A percentile compares a stretch with the other conserved stretches of the same genome.
Evolutionary conservation across 768 basidiomycete species (phyloP).

Genomic region (Leccinellum luteum): DNA sequence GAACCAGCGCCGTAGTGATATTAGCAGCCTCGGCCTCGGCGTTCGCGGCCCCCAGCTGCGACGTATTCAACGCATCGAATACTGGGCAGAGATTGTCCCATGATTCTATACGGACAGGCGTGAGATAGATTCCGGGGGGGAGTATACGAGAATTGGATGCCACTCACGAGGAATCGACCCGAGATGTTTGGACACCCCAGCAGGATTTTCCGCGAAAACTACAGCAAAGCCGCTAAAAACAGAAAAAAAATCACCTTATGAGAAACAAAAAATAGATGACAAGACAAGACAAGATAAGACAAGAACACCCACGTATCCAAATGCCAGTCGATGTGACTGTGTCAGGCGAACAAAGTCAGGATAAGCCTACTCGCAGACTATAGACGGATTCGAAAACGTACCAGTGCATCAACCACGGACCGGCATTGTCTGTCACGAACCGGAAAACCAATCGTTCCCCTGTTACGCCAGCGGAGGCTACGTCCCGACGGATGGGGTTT

Average conservation of each 20-base stretch:
- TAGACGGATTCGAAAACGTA: slow-evolving; percentile 5
- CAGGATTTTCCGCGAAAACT: slow-evolving; percentile 26
- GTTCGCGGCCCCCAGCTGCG: slow-evolving; percentile 20
- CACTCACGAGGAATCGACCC: slow-evolving; percentile 14
- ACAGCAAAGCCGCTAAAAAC: slow-evolving; percentile 25
- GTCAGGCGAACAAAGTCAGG: not conserved
- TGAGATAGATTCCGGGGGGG: not conserved
- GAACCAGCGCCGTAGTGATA: slow-evolving; percentile 18
- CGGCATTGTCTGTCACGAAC: not conserved
- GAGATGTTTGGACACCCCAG: slow-evolving; percentile 13
- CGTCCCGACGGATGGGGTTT: not conserved
- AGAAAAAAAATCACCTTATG: not conserved
- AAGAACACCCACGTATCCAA: slow-evolving; percentile 17
- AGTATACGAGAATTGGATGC: not conserved
- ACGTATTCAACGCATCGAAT: slow-evolving; percentile 14
- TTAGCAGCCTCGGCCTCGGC: slow-evolving; percentile 20
- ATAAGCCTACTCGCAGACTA: not conserved
- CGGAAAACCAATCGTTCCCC: not conserved
- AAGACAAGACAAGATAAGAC: not conserved
- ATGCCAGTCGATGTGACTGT: slow-evolving; percentile 31
- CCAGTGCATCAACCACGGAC: slow-evolving; percentile 29
- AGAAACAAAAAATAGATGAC: not conserved
- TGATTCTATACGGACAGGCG: slow-evolving; percentile 11
- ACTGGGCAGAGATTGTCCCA: slow-evolving; percentile 27
- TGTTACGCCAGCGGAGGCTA: not conserved